phyloP scores from a whole-genome alignment of 2,329 filamentous ascomycete genomes.

The Monascus ruber region DNA sequence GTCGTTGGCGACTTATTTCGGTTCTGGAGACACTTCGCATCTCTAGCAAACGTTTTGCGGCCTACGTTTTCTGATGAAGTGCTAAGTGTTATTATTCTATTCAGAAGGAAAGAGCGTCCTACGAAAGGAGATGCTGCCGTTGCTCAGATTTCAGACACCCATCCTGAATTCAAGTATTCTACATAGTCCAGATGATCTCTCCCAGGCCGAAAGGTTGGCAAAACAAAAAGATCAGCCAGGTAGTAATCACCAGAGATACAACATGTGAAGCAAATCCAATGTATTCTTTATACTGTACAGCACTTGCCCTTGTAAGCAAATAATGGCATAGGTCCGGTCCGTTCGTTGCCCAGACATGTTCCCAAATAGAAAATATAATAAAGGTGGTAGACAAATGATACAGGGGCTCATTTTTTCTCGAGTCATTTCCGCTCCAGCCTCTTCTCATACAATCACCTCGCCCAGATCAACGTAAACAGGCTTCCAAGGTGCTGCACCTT shows the following conservation, averaged over 20 bases:
- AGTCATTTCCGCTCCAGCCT: not conserved
- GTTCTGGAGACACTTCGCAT: no score
- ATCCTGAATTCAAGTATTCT: no score
- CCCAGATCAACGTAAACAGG: conserved; percentile 59
- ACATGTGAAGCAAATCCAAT: not conserved
- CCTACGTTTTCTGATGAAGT: no score
- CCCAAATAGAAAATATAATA: conserved; percentile 10
- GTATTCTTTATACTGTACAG: conserved; percentile 23
- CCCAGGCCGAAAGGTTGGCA: no score
- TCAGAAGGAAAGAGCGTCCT: no score
- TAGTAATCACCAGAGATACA: not conserved
- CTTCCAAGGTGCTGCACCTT: conserved; percentile 52
- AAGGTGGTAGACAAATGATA: conserved; percentile 6
- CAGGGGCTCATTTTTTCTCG: conserved; percentile 5
- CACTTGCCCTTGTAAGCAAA: conserved; percentile 20
- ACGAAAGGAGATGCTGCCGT: no score
- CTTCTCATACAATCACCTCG: conserved; percentile 46
- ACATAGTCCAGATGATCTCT: no score
- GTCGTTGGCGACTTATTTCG: no score
- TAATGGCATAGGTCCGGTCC: conserved; percentile 10
- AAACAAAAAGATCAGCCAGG: no score
- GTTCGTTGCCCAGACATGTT: conserved; percentile 11
- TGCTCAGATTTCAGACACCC: no score
- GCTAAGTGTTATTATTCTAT: no score
- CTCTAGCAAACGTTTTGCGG: no score